Percentiles rank a stretch among this genome's conserved stretches.
Evolutionary conservation across 106 monocot genomes (phyloP).

Genomic region (Acorus gramineus): DNA sequence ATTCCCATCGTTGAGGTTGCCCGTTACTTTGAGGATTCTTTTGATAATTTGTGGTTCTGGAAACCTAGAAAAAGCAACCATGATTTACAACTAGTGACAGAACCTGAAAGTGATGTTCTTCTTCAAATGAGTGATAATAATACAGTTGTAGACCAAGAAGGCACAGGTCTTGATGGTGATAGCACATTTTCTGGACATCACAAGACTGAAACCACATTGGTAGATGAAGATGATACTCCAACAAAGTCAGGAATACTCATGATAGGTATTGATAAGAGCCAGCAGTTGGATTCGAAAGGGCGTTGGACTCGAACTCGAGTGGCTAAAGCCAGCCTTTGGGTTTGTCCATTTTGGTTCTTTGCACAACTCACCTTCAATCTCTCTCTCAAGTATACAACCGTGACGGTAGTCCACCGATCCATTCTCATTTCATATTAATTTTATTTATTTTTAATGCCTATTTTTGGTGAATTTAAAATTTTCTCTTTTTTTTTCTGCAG

Average conservation of each 20-base stretch:
- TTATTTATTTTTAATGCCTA: neutral
- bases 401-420: conserved; percentile 46
- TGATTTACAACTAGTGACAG: conserved; percentile 5
- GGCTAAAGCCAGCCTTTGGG: conserved; percentile 72
- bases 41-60: conserved; percentile 14
- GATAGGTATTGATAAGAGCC: conserved; percentile 1
- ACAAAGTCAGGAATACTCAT: neutral
- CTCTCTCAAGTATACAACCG: conserved; percentile 86
- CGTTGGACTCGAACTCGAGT: conserved; percentile 61
- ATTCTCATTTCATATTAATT: conserved; percentile 1
- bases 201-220: conserved; percentile 3
- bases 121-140: conserved; percentile 19
- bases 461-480: neutral
- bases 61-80: conserved; percentile 9
- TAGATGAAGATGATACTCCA: conserved; percentile 1
- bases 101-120: conserved; percentile 48
- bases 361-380: conserved; percentile 93
- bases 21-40: conserved; percentile 51
- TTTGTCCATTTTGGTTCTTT: conserved; percentile 94
- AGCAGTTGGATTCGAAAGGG: conserved; percentile 37
- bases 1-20: conserved; percentile 71
- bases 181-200: neutral
- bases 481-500: conserved; percentile 33
- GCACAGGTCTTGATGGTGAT: conserved; percentile 5
- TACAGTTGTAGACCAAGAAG: neutral